Percentiles rank a stretch among this genome's conserved stretches.
These are phyloP conservation scores for Erodium maritimum DNA, from an alignment of 345 rosid species.

Conservation along the genomic window DNA sequence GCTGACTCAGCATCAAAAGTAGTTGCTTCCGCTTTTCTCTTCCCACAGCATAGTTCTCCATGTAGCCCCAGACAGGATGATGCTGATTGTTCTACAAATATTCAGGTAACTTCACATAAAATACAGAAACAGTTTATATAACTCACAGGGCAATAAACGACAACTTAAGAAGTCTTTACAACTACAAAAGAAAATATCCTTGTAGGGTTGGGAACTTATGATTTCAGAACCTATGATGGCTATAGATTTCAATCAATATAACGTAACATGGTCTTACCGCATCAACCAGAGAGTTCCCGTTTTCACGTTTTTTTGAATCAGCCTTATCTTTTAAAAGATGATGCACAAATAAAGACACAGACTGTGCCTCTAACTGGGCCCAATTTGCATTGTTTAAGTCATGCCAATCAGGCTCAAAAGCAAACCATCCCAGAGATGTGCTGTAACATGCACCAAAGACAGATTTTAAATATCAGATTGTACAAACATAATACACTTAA, in stretches of 20 bases:
- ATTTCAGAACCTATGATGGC: not conserved
- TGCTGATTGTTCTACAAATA: conserved; percentile 48
- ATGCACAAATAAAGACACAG: conserved; percentile 74
- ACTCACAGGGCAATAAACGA: not conserved
- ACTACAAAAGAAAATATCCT: not conserved
- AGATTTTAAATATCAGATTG: conserved; percentile 13
- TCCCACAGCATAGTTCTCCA: conserved; percentile 67
- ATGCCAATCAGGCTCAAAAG: conserved; percentile 86
- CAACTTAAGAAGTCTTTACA: not conserved
- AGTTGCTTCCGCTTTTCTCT: conserved; percentile 86
- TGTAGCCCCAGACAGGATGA: conserved; percentile 97
- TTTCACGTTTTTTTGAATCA: conserved; percentile 44
- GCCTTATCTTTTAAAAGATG: conserved; percentile 55
- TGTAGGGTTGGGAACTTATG: not conserved
- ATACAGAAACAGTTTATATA: conserved; percentile 3
- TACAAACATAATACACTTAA: not conserved
- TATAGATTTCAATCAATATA: not conserved
- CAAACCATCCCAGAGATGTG: conserved; percentile 96
- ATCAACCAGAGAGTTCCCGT: conserved; percentile 40
- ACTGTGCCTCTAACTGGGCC: conserved; percentile 75
- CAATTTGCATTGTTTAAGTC: conserved; percentile 55
- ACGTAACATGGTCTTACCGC: conserved; percentile 34
- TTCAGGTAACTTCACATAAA: conserved; percentile 9
- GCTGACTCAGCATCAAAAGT: conserved; percentile 90
- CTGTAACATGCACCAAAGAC: conserved; percentile 34